Evolutionary conservation across 78 protist genomes (phyloP).

Genomic region (Dictyostelium brefeldianum): DNA sequence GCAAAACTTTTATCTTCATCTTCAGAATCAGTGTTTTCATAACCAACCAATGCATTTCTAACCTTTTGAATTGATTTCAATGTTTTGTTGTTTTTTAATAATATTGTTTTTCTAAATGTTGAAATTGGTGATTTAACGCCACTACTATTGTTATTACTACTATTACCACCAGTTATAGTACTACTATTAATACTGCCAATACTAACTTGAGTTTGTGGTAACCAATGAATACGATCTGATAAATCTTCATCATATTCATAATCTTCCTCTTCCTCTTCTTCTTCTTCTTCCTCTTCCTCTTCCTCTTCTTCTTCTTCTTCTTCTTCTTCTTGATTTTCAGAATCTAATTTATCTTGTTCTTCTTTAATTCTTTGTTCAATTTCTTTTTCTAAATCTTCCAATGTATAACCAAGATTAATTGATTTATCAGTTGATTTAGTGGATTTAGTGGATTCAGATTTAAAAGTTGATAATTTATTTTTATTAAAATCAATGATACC

Average conservation of each 20-base stretch:
- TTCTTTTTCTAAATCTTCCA: constrained; percentile 23
- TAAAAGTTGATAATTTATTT: neutral
- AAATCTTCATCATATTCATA: constrained; percentile 10
- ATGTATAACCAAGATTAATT: constrained; percentile 14
- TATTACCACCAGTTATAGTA: neutral
- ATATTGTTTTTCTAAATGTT: neutral
- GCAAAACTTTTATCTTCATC: constrained; percentile 40
- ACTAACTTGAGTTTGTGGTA: constrained; percentile 13
- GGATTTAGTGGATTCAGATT: neutral
- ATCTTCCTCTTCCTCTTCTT: constrained; percentile 3
- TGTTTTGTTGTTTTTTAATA: neutral
- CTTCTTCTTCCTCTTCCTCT: constrained; percentile 6
- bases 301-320: constrained; percentile 16
- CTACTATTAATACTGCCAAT: constrained; percentile 8
- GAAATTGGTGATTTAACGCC: neutral
- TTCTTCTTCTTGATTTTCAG: constrained; percentile 30
- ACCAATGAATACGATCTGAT: constrained; percentile 17
- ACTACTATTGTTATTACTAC: neutral
- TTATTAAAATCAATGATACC: constrained; percentile 25
- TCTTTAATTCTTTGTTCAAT: neutral
- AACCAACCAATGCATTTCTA: constrained; percentile 1
- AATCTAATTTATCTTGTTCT: constrained; percentile 4
- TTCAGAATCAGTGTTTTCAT: constrained; percentile 9
- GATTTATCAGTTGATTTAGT: neutral
- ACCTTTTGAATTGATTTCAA: neutral